Percentiles rank a stretch among this genome's conserved stretches.
These are phyloP conservation scores for Pichia occidentalis DNA, from an alignment of 805 yeast species.

Conservation along the genomic window DNA sequence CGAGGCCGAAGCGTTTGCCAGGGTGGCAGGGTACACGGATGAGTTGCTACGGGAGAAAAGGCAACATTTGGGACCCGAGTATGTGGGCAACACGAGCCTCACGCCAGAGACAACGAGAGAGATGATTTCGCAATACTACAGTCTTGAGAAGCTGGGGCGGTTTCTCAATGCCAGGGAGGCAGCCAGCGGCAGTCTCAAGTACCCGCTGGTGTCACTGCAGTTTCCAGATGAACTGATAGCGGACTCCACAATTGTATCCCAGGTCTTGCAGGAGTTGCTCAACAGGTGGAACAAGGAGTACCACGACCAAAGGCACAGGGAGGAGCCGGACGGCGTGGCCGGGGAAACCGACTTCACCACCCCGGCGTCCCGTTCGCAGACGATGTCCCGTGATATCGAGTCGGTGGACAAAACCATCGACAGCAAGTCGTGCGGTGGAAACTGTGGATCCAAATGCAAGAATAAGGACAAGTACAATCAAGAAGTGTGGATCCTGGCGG, in stretches of 20 bases:
- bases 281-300: conserved; percentile 11
- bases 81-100: conserved; percentile 20
- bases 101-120: conserved; percentile 25
- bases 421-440: conserved; percentile 25
- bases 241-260: conserved; percentile 70
- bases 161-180: conserved; percentile 25
- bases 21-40: conserved; percentile 24
- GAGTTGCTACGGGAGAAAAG: conserved; percentile 16
- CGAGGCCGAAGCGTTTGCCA: conserved; percentile 48
- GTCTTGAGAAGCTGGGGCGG: conserved; percentile 29
- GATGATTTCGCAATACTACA: conserved; percentile 46
- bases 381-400: conserved; percentile 8
- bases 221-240: conserved; percentile 78
- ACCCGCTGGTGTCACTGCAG: conserved; percentile 65
- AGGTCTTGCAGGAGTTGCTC: conserved; percentile 40
- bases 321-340: conserved; percentile 1
- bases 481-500: conserved; percentile 79
- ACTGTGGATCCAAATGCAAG: conserved; percentile 26
- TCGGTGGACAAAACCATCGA: conserved; percentile 26
- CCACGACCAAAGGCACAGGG: conserved; percentile 11
- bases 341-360: conserved; percentile 14
- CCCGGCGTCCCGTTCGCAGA: background rate
- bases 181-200: conserved; percentile 24
- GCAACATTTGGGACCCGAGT: conserved; percentile 25
- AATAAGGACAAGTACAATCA: conserved; percentile 17